Evolutionary conservation across 768 basidiomycete species (phyloP).

Genomic region (Podaxis pistillaris): DNA sequence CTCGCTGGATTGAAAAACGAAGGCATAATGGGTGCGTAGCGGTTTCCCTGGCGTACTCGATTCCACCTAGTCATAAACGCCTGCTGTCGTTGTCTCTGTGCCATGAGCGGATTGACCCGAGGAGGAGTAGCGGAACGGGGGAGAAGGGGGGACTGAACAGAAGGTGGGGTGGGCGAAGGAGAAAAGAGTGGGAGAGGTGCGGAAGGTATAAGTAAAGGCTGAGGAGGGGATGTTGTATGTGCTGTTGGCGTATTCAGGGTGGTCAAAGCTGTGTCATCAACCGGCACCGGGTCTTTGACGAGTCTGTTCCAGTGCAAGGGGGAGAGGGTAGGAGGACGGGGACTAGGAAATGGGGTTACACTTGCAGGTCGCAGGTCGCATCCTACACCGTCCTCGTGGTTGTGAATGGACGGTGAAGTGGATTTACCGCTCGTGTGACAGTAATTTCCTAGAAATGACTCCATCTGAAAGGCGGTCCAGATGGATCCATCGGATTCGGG

Average conservation of each 20-base stretch:
- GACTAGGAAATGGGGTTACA: background rate
- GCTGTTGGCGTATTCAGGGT: background rate
- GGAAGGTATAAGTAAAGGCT: background rate
- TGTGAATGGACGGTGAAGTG: slow-evolving; percentile 1
- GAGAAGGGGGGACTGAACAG: background rate
- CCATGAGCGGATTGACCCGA: slow-evolving; percentile 2
- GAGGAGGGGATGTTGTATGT: background rate
- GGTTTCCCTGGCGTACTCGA: background rate
- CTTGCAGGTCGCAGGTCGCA: background rate
- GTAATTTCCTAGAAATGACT: slow-evolving; percentile 9
- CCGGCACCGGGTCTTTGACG: background rate
- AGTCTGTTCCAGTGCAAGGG: slow-evolving; percentile 1
- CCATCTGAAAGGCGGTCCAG: slow-evolving; percentile 13
- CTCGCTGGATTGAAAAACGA: slow-evolving; percentile 12
- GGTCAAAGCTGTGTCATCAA: background rate
- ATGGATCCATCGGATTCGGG: slow-evolving; percentile 6
- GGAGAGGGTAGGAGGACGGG: background rate
- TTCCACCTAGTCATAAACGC: slow-evolving; percentile 12
- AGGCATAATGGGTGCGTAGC: slow-evolving; percentile 8
- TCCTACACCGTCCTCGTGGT: background rate
- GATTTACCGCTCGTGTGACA: background rate
- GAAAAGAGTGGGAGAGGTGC: background rate
- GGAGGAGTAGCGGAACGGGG: background rate
- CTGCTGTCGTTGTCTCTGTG: slow-evolving; percentile 6
- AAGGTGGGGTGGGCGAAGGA: background rate